Base-by-base conservation (phyloP, 345 rosid genomes). In the Ceriops decandra region DNA sequence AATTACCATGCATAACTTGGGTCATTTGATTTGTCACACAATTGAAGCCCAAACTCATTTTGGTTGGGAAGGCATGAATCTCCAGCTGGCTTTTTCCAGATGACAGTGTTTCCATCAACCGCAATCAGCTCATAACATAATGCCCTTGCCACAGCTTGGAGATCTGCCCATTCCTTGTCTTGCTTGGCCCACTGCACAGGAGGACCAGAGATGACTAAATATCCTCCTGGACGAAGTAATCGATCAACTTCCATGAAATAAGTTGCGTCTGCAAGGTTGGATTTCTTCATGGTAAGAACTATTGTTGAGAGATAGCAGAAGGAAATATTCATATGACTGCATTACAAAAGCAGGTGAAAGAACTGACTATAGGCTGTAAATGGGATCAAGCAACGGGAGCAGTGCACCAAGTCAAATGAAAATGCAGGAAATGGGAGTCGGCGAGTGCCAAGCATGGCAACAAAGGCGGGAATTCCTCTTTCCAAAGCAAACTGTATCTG, bases 81-180 rank as follows among this genome's bases (percentile, higher is more conserved):
- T 76, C 82, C 91, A 66, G 70, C 68, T 57, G 93, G 91, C 75
- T 91, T 95, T 78, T 90, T 95, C 99, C 99, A 95, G 72, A 95
- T 82, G 75, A 83, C 99, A 17, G 99, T 92, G 87, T 87, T 95
- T 63, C 87, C 93, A 76, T 95, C 99, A 31, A 92, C 93, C 2
- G 84, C 90, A 77, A 88, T 91, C 74, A 90, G 76, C 79, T 92
- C 95, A 65, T 95, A 92, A 72, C 98, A 92, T 80, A 92, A 78
- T 66, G 88, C 82, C 76, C 92, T 86, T 68, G 98, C 98, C 71
- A 85, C 98, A 46, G 87, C 91, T 77, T 92, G 98, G 80, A 92
- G 99, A 77, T 92, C 95, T 80, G 97, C 90, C 97, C 99, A 92
- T 74, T 95, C 97, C 80, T 90, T 95, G 74, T 92, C 98, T 76